These are phyloP conservation scores for Fusarium nelsonii DNA, from an alignment of 2,329 filamentous ascomycete species.

Conservation along the genomic window DNA sequence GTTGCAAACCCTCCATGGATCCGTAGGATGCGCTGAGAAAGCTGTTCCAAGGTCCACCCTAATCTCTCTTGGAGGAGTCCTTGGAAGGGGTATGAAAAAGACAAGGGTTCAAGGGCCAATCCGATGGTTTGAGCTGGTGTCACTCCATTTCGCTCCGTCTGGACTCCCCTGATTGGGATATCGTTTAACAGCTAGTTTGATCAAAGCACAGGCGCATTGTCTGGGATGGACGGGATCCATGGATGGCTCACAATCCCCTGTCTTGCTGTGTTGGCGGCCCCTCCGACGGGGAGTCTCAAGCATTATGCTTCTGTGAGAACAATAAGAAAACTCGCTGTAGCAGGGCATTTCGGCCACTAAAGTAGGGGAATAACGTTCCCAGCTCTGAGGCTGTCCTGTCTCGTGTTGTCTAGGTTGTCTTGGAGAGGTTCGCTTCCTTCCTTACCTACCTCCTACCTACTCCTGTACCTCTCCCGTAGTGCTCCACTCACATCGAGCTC, in stretches of 20 bases:
- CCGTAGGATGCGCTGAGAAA: conserved; percentile 29
- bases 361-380: conserved; percentile 11
- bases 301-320: conserved; percentile 13
- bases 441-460: background rate
- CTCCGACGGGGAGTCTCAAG: conserved; percentile 9
- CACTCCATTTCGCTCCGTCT: conserved; percentile 36
- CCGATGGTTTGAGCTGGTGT: conserved; percentile 34
- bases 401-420: conserved; percentile 10
- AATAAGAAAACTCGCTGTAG: conserved; percentile 16
- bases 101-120: conserved; percentile 34
- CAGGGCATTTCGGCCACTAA: conserved; percentile 13
- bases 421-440: conserved; percentile 18
- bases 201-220: conserved; percentile 31
- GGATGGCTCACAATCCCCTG: conserved; percentile 12
- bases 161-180: conserved; percentile 36
- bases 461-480: conserved; percentile 42
- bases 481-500: conserved; percentile 33
- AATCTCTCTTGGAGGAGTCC: conserved; percentile 42
- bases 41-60: conserved; percentile 33
- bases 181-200: conserved; percentile 33
- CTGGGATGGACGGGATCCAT: conserved; percentile 37
- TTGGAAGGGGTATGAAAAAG: conserved; percentile 37
- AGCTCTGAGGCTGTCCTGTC: conserved; percentile 23
- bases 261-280: conserved; percentile 22
- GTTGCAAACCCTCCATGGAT: conserved; percentile 34